These are phyloP conservation scores for Phyllosticta citrichinensis DNA, from an alignment of 2,329 filamentous ascomycete species.

Conservation along the genomic window DNA sequence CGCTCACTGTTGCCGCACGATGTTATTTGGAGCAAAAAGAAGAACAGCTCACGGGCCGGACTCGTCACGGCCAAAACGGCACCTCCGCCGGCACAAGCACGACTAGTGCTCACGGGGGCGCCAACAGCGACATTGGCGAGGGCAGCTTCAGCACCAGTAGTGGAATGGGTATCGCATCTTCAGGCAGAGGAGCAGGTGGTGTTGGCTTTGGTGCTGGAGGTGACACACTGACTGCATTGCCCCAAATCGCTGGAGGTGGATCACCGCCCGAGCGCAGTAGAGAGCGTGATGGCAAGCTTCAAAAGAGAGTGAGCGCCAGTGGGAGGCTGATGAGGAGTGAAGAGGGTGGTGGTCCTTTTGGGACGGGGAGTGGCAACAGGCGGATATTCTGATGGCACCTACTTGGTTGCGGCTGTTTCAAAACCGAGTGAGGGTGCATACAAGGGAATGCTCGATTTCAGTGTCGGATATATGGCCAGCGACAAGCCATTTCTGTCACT, in stretches of 20 bases:
- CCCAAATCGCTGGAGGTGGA: conserved; percentile 39
- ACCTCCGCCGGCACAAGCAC: background rate
- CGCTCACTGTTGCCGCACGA: conserved; percentile 69
- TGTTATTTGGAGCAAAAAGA: conserved; percentile 73
- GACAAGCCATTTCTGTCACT: background rate
- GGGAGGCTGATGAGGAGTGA: conserved; percentile 33
- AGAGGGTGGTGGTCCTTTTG: conserved; percentile 21
- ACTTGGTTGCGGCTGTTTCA: background rate
- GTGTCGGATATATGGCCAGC: background rate
- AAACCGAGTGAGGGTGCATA: background rate
- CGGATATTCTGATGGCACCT: conserved; percentile 8
- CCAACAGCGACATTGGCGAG: background rate
- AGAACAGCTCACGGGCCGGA: conserved; percentile 33
- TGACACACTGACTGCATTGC: conserved; percentile 55
- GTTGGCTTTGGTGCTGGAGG: conserved; percentile 38
- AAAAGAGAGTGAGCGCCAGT: conserved; percentile 31
- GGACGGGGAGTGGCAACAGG: conserved; percentile 12
- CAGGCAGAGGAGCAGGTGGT: conserved; percentile 33
- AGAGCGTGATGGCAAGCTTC: conserved; percentile 26
- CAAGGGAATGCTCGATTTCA: background rate
- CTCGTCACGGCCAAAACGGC: background rate
- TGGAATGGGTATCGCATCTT: conserved; percentile 1
- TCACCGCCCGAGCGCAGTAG: conserved; percentile 28
- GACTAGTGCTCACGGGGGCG: background rate
- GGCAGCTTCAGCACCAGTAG: background rate